A percentile compares a stretch with the other conserved stretches of the same genome.
phyloP scores from a whole-genome alignment of 2,329 filamentous ascomycete species.

The Tolypocladium cylindrosporum region DNA sequence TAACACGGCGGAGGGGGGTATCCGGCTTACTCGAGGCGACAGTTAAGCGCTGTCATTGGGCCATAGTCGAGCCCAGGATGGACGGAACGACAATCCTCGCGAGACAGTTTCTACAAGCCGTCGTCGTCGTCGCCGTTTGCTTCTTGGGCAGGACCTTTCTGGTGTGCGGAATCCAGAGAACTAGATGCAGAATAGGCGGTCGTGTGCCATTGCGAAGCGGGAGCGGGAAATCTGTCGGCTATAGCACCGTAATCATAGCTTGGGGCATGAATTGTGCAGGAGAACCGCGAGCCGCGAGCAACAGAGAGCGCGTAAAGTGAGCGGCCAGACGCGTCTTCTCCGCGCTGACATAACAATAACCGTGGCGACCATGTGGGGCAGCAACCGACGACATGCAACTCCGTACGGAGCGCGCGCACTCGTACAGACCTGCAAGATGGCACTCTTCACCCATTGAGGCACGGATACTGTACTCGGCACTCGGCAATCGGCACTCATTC shows the following conservation, averaged over 20 bases:
- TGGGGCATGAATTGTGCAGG: neutral
- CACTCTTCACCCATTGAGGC: neutral
- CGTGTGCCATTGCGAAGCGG: neutral
- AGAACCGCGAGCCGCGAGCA: neutral
- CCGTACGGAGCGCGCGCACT: too few species aligned
- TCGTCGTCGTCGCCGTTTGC: neutral
- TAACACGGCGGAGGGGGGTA: neutral
- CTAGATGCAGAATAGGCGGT: neutral
- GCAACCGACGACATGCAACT: neutral
- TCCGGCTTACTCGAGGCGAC: slow-evolving; percentile 16
- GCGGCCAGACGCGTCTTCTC: neutral
- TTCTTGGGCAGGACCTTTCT: neutral
- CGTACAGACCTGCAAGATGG: too few species aligned
- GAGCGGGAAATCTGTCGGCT: neutral
- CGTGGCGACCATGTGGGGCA: neutral
- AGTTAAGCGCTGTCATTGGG: slow-evolving; percentile 19
- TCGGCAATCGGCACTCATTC: neutral
- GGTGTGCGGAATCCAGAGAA: neutral
- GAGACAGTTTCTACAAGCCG: neutral
- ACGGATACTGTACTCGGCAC: too few species aligned
- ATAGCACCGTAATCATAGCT: neutral
- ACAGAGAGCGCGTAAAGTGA: neutral
- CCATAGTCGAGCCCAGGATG: slow-evolving; percentile 12
- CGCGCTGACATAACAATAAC: neutral
- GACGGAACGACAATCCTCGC: neutral